Percentiles rank a stretch among this genome's conserved stretches.
These are phyloP conservation scores for Claviceps pazoutovae DNA, from an alignment of 2,329 filamentous ascomycete species.

Conservation along the genomic window DNA sequence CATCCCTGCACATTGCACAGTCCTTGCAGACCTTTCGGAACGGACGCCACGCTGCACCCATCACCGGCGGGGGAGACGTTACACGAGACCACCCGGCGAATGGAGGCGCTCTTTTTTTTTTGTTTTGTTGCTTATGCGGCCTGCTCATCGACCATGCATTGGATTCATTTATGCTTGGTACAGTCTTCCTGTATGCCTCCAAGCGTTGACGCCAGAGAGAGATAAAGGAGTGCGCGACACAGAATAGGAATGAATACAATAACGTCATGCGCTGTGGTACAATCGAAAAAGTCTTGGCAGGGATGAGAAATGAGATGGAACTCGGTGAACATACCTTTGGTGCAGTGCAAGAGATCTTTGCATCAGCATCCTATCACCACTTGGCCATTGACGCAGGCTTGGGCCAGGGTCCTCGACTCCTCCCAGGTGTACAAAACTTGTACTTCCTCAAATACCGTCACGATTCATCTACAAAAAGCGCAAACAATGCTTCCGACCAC, in stretches of 20 bases:
- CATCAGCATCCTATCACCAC: background rate
- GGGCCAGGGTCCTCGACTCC: background rate
- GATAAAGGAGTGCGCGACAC: background rate
- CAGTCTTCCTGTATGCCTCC: background rate
- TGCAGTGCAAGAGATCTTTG: constrained; percentile 1
- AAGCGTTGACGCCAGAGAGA: background rate
- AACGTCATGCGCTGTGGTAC: background rate
- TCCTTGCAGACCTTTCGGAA: constrained; percentile 10
- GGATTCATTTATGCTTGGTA: background rate
- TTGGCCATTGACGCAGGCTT: background rate
- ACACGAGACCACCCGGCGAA: constrained; percentile 7
- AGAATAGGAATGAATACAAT: background rate
- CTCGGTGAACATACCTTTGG: constrained; percentile 5
- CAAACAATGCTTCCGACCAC: background rate
- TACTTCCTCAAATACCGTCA: background rate
- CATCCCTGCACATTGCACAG: constrained; percentile 8
- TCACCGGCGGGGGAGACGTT: constrained; percentile 9
- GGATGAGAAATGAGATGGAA: constrained; percentile 2
- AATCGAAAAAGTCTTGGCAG: constrained; percentile 1
- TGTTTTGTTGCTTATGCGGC: background rate
- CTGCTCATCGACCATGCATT: background rate
- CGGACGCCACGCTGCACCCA: constrained; percentile 12
- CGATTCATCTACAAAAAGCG: background rate
- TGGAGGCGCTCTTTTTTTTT: background rate
- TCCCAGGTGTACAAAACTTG: background rate